Base-by-base conservation (phyloP, 129 eudicot species). In the Ambrosia artemisiifolia region DNA sequence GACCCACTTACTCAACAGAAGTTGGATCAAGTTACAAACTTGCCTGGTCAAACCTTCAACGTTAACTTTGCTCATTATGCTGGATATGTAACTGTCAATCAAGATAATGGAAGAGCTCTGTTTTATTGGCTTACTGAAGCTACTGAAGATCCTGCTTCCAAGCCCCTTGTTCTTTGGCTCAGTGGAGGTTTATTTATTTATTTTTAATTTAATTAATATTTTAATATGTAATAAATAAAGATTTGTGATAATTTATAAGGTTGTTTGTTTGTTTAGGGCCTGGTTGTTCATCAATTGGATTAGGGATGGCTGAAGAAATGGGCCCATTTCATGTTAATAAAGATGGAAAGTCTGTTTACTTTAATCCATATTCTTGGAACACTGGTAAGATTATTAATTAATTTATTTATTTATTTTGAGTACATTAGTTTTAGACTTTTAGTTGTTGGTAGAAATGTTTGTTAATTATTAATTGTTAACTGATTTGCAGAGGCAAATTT, bases 211-310 rank as follows among this genome's bases (percentile, higher is more conserved):
- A 40, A 40, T 61, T 16, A 4, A 18, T 6, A 16, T 2, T 57
- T 68, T 68, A 16, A 46, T 65, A 36, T 9, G 19, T 17, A 20
- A 43, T 44, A 38, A 4, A 36, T 64, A 40, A 4, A 30, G 19
- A 5, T 30, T 36, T 32, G 1, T 13, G 4, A 11, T 30, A 17
- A 9, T 54, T 12, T 18, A 13, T 54, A 7, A 54, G 30, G 20
- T 56, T 55, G 74, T 60, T 60, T 24, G 28, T 24, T 33, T 51
- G 17, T 72, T 43, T 73, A 94, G 98, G 98, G 65, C 98, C 98
- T 72, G 98, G 98, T 48, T 94, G 98, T 82, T 94, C 98, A 59
- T 90, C 98, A 4, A 80, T 90, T 84, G 98, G 86, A 40, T 90
- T 6, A 77, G 98, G 98, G 18, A 81, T 87, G 82, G 97, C 89